A percentile compares a stretch with the other conserved stretches of the same genome.
phyloP scores from a whole-genome alignment of 805 yeast genomes.

The Monosporozyma servazzii region DNA sequence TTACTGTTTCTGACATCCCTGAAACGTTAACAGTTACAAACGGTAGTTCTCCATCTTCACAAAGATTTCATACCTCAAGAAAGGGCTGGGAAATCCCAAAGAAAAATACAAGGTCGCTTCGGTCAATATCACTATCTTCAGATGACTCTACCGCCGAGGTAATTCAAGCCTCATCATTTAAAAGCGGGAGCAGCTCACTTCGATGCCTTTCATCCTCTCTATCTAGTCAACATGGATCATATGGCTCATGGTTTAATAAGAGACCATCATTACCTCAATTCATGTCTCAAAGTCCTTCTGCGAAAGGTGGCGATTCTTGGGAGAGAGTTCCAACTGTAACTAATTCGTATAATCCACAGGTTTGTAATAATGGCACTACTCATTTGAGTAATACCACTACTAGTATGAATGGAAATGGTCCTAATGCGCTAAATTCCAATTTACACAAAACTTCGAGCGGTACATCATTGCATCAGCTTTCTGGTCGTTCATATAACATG shows the following conservation, averaged over 20 bases:
- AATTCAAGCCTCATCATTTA: slow-evolving; percentile 30
- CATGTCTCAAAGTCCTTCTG: slow-evolving; percentile 19
- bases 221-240: slow-evolving; percentile 27
- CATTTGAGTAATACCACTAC: not conserved
- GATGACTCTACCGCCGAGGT: slow-evolving; percentile 25
- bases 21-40: slow-evolving; percentile 1
- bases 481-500: slow-evolving; percentile 6
- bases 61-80: slow-evolving; percentile 11
- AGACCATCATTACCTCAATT: slow-evolving; percentile 17
- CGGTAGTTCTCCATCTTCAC: slow-evolving; percentile 4
- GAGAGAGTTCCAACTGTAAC: slow-evolving; percentile 15
- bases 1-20: not conserved
- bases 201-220: slow-evolving; percentile 34
- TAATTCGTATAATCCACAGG: not conserved
- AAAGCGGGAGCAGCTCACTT: slow-evolving; percentile 30
- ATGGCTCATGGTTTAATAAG: slow-evolving; percentile 30
- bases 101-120: slow-evolving; percentile 16
- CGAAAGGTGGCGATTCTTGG: slow-evolving; percentile 17
- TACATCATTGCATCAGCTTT: slow-evolving; percentile 21
- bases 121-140: slow-evolving; percentile 28
- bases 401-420: not conserved
- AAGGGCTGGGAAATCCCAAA: slow-evolving; percentile 37
- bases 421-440: not conserved
- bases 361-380: not conserved
- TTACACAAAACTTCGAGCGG: slow-evolving; percentile 23